Conservation (phyloP, 768 basidiomycete species). For the Rhizopogon vulgaris region DNA sequence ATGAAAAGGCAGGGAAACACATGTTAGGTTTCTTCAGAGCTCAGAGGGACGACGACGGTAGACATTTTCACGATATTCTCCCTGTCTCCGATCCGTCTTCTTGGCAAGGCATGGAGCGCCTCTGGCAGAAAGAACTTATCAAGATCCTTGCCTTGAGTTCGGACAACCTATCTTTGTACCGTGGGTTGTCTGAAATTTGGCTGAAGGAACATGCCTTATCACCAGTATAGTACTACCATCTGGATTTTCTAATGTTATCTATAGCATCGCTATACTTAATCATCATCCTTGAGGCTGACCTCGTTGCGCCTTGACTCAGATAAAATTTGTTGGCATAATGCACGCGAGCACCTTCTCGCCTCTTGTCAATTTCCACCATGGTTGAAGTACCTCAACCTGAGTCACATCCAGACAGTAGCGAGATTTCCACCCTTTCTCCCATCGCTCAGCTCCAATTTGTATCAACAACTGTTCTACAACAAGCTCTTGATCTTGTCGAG, state of each 20-base stretch:
- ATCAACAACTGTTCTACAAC: conserved; percentile 58
- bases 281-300: conserved; percentile 17
- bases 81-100: conserved; percentile 68
- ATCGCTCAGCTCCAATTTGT: conserved; percentile 59
- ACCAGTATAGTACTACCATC: no score
- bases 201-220: conserved; percentile 51
- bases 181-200: conserved; percentile 78
- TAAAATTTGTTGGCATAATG: not conserved
- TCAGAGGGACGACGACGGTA: conserved; percentile 81
- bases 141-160: conserved; percentile 75
- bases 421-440: conserved; percentile 19
- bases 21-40: conserved; percentile 19
- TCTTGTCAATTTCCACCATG: conserved; percentile 17
- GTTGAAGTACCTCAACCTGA: conserved; percentile 7
- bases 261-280: not conserved
- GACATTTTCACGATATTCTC: conserved; percentile 33
- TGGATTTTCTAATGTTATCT: not conserved
- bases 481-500: conserved; percentile 70
- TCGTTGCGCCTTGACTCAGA: not conserved
- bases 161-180: conserved; percentile 38
- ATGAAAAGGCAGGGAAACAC: conserved; percentile 1
- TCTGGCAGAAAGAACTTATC: conserved; percentile 53
- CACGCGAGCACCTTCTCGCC: not conserved
- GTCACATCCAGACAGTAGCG: conserved; percentile 9
- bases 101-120: conserved; percentile 35